A percentile compares a stretch with the other conserved stretches of the same genome.
These are phyloP conservation scores for Piromyces sp. DNA, from an alignment of 192 early-diverging fungal genomes.

Conservation along the genomic window DNA sequence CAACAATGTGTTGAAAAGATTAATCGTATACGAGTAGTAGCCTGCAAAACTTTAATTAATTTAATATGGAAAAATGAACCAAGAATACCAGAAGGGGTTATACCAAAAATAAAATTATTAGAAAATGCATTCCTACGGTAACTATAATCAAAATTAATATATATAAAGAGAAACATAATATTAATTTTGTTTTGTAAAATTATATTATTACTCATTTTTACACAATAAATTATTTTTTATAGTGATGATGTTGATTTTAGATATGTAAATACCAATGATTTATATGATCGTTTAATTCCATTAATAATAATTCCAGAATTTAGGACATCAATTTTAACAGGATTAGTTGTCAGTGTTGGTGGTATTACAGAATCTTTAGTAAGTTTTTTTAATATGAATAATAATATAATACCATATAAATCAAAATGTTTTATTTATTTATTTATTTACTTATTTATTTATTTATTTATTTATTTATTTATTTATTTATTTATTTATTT, in stretches of 20 bases:
- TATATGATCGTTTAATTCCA: constrained; percentile 42
- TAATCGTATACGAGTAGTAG: constrained; percentile 59
- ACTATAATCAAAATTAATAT: background rate
- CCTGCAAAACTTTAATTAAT: constrained; percentile 40
- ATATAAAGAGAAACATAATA: too few relatives aligned
- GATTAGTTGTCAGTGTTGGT: constrained; percentile 58
- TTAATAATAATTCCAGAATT: constrained; percentile 33
- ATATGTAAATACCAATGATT: constrained; percentile 41
- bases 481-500: too few relatives aligned
- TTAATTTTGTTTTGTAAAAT: too few relatives aligned
- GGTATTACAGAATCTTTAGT: constrained; percentile 62
- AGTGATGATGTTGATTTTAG: constrained; percentile 17
- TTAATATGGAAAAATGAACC: constrained; percentile 17
- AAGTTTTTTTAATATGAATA: too few relatives aligned
- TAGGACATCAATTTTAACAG: constrained; percentile 36
- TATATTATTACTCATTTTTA: too few relatives aligned
- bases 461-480: too few relatives aligned
- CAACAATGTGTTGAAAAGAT: constrained; percentile 83
- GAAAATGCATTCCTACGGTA: background rate
- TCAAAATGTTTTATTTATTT: too few relatives aligned
- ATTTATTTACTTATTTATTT: too few relatives aligned
- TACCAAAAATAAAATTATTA: background rate
- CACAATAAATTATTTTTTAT: constrained; percentile 4
- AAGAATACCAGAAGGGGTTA: background rate
- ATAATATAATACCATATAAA: too few relatives aligned